These are phyloP conservation scores for Mallotus japonicus DNA, from an alignment of 441 rosid species.

Conservation along the genomic window DNA sequence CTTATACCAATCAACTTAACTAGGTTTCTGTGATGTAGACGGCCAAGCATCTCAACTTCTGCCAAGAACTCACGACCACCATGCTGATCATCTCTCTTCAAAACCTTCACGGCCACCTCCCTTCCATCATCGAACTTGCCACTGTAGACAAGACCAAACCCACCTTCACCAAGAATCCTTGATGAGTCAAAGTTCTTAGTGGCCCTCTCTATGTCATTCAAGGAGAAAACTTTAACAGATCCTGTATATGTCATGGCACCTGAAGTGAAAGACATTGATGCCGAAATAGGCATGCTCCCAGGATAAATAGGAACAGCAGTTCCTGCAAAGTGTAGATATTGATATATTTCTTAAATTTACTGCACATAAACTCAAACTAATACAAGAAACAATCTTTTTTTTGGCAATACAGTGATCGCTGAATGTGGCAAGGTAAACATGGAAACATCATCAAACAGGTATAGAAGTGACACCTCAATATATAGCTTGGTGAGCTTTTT, in stretches of 20 bases:
- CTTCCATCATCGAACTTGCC: conserved; percentile 60
- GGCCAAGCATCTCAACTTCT: conserved; percentile 82
- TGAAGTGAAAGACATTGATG: conserved; percentile 41
- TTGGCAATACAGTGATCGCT: neutral
- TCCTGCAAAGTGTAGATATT: conserved; percentile 33
- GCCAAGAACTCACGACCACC: conserved; percentile 71
- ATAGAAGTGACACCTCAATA: neutral
- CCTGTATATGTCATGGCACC: conserved; percentile 53
- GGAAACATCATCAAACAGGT: neutral
- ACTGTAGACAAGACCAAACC: conserved; percentile 65
- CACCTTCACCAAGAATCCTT: conserved; percentile 67
- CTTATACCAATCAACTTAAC: conserved; percentile 68
- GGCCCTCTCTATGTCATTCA: conserved; percentile 54
- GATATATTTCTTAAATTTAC: conserved; percentile 3
- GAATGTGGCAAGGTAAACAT: conserved; percentile 1
- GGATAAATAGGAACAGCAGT: conserved; percentile 23
- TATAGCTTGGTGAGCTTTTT: neutral
- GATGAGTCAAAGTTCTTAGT: conserved; percentile 49
- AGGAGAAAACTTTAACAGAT: conserved; percentile 52
- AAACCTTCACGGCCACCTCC: conserved; percentile 65
- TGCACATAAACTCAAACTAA: neutral
- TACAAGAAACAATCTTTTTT: conserved; percentile 1
- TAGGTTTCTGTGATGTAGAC: conserved; percentile 70
- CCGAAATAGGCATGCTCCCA: conserved; percentile 34
- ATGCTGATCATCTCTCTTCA: conserved; percentile 62